These are phyloP conservation scores for sorghum (Sorghum bicolor) DNA, from an alignment of 176 grass and related monocot genomes.

Conservation along the genomic window DNA sequence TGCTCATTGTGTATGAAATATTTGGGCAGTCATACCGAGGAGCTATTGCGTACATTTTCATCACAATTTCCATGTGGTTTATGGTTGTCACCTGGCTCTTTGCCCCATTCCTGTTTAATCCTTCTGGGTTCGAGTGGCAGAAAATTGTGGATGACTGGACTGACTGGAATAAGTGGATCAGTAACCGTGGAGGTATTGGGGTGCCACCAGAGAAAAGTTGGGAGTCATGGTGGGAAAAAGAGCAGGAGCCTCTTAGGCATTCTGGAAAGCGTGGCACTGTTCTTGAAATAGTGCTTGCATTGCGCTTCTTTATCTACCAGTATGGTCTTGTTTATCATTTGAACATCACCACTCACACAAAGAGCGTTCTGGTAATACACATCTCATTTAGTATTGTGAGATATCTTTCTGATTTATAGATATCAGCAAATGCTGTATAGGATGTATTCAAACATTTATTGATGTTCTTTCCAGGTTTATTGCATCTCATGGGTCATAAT, in stretches of 20 bases:
- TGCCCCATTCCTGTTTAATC: conserved; percentile 96
- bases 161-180: conserved; percentile 99
- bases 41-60: conserved; percentile 75
- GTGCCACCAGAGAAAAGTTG: conserved; percentile 78
- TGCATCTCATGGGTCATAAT: conserved; percentile 95
- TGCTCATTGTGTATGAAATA: conserved; percentile 88
- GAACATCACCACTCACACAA: conserved; percentile 67
- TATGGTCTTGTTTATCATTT: conserved; percentile 97
- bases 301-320: conserved; percentile 91
- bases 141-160: conserved; percentile 97
- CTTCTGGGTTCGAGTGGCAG: conserved; percentile 98
- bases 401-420: neutral
- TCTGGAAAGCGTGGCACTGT: conserved; percentile 78
- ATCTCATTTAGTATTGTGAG: neutral
- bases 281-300: conserved; percentile 72
- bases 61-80: conserved; percentile 97
- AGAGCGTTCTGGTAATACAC: conserved; percentile 71
- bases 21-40: conserved; percentile 85
- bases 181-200: conserved; percentile 82
- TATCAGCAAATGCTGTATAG: neutral
- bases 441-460: neutral
- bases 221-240: conserved; percentile 97
- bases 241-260: conserved; percentile 77
- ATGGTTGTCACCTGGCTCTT: conserved; percentile 97
- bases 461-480: conserved; percentile 70